phyloP scores from a whole-genome alignment of 225 moss, liverwort and hornwort species.

The Climacium dendroides region DNA sequence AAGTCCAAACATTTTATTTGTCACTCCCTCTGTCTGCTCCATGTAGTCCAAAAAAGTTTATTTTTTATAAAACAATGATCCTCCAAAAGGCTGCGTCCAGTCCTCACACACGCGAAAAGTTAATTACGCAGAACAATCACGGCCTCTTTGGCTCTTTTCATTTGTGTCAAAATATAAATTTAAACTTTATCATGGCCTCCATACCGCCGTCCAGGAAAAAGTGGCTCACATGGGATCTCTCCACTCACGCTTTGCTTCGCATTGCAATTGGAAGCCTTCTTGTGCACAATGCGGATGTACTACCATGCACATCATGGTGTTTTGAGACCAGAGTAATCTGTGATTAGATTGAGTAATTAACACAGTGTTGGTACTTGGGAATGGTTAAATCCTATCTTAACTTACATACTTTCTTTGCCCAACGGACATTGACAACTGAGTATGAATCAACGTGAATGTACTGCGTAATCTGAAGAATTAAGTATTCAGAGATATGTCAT shows the following conservation, averaged over 20 bases:
- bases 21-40: background rate
- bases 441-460: background rate
- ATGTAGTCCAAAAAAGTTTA: background rate
- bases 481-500: background rate
- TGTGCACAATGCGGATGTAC: background rate
- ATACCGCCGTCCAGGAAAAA: background rate
- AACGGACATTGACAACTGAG: background rate
- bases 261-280: background rate
- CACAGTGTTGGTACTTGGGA: background rate
- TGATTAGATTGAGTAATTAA: background rate
- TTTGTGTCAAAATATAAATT: background rate
- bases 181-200: background rate
- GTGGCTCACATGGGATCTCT: background rate
- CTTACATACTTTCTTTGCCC: background rate
- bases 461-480: background rate
- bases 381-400: background rate
- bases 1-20: background rate
- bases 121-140: background rate
- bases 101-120: background rate
- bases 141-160: background rate
- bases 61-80: too few species aligned
- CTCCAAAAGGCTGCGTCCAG: background rate
- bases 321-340: background rate
- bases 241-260: background rate
- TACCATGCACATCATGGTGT: background rate